These are phyloP conservation scores for Penicillium fuscoglaucum DNA, from an alignment of 2,329 filamentous ascomycete species.

Conservation along the genomic window DNA sequence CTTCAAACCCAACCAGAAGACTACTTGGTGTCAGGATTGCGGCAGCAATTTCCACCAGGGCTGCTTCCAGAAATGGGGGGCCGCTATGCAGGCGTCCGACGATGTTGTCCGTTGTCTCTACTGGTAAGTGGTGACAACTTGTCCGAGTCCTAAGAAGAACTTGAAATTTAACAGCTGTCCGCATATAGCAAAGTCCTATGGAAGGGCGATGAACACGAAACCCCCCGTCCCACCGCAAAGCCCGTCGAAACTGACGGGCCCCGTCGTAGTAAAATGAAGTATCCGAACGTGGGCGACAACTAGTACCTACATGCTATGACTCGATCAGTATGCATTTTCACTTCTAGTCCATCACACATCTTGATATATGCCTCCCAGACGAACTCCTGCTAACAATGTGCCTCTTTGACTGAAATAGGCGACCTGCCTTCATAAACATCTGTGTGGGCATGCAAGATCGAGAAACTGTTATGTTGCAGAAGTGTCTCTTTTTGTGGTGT, in stretches of 20 bases:
- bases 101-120: conserved; percentile 44
- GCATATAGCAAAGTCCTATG: conserved; percentile 32
- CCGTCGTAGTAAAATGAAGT: conserved; percentile 37
- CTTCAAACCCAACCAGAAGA: conserved; percentile 48
- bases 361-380: neutral
- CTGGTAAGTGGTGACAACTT: conserved; percentile 38
- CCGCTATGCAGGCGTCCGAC: conserved; percentile 32
- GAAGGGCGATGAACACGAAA: neutral
- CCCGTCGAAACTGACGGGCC: neutral
- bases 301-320: conserved; percentile 36
- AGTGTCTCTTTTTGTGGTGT: neutral
- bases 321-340: conserved; percentile 32
- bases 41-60: conserved; percentile 63
- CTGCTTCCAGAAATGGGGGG: conserved; percentile 58
- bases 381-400: no score
- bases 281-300: conserved; percentile 47
- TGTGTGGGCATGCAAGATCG: neutral
- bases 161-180: neutral
- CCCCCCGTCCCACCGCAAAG: neutral
- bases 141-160: neutral
- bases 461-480: neutral
- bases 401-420: neutral
- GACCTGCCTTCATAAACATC: neutral
- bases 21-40: conserved; percentile 62
- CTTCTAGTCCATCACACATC: no score